phyloP scores from a whole-genome alignment of 2,329 filamentous ascomycete species.

The Zymoseptoria crescenta region DNA sequence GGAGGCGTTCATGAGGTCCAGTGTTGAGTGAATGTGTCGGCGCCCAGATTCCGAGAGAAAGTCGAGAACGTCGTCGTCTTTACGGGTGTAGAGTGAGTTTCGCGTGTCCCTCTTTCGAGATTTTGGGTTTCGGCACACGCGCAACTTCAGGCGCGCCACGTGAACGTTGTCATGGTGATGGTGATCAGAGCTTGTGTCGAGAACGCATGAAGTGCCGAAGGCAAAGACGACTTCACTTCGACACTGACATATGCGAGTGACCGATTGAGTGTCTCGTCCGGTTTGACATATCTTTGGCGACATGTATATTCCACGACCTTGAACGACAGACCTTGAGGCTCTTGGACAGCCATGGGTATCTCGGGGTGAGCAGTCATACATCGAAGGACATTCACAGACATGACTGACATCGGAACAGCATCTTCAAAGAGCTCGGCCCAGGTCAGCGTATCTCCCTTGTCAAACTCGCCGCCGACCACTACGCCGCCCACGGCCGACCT shows the following conservation, averaged over 20 bases:
- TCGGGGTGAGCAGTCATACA: conserved; percentile 15
- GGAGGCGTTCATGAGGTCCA: neutral
- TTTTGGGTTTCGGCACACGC: neutral
- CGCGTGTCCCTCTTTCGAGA: neutral
- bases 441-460: conserved; percentile 73
- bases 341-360: conserved; percentile 19
- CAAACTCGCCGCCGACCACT: conserved; percentile 70
- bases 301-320: neutral
- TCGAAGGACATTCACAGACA: neutral
- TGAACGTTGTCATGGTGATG: neutral
- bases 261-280: too few species aligned
- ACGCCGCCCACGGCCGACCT: conserved; percentile 62
- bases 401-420: conserved; percentile 44
- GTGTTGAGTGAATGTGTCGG: neutral
- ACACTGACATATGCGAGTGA: neutral
- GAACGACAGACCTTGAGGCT: neutral
- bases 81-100: neutral
- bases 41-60: conserved; percentile 1
- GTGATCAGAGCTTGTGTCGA: neutral
- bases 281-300: neutral
- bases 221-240: neutral
- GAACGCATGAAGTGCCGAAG: neutral
- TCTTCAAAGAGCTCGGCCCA: conserved; percentile 81
- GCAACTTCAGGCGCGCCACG: neutral
- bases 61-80: neutral